Base-by-base conservation (phyloP, 495 filamentous ascomycete species). In the Penicillium alfredii region DNA sequence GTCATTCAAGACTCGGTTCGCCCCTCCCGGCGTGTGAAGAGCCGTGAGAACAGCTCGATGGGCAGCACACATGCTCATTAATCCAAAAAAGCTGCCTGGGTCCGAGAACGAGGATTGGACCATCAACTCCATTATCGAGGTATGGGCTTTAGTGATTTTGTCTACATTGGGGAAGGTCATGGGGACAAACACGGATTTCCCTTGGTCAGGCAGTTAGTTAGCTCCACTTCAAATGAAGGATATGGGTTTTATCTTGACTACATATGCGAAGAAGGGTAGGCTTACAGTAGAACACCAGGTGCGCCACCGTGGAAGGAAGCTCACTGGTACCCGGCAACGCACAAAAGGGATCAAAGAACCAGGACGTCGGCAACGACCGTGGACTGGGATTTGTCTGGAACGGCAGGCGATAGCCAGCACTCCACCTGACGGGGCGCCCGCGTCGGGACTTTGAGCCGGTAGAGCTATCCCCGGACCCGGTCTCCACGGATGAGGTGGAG, bases 11-110 rank as follows among this genome's bases (percentile, higher is more conserved):
- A 45, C 27, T 15, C 27, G 31, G 6, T 17, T 7, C 23, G 17
- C 25, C 13, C 28, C 20, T 29, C 17, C 4, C 33, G 20, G 17
- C 25, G n/a, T n/a, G n/a, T n/a, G n/a, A n/a, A n/a, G n/a, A 39
- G 14, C 44, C 38, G 6, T 44, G n/a, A 62, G 24, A 16, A 45
- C 44, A 14, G 58, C 56, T 38, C 56, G 52, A 40, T 64, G 60
- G 13, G 58, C 60, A 29, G 60, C 60, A 20, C 53, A 53, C 50
- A 62, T 61, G 26, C 48, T 60, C 60, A 64, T 60, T 9, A 62
- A 36, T 21, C 56, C 58, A 28, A 58, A 64, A 38, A 64, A 64
- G 35, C 51, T 55, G 2, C 58, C 58, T 0, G 58, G 35, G 18
- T 64, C 60, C 6, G 58, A 57, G 32, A 60, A 56, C 19, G 53